phyloP scores from a whole-genome alignment of 208 protist species.

The Crithidia bombi region DNA sequence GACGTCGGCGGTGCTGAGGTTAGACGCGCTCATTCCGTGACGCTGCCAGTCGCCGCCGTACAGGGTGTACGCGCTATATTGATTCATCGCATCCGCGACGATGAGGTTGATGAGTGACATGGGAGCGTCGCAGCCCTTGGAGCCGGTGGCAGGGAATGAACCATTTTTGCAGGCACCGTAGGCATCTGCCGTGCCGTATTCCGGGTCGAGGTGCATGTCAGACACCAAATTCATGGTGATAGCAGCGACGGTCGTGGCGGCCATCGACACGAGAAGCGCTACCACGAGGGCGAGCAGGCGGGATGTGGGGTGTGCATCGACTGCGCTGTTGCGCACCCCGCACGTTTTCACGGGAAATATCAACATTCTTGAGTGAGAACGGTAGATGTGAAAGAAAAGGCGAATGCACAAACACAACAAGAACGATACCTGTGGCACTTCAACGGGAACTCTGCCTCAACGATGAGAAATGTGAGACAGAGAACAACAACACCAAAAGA shows the following conservation, averaged over 20 bases:
- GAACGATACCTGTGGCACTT: too few species aligned
- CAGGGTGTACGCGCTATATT: slow-evolving; percentile 42
- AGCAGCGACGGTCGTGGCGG: background rate
- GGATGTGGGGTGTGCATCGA: background rate
- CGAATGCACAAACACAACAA: too few species aligned
- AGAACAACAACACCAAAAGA: too few species aligned
- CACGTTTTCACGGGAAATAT: background rate
- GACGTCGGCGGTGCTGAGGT: slow-evolving; percentile 22
- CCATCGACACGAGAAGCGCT: slow-evolving; percentile 4
- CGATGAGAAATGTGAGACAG: too few species aligned
- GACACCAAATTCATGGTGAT: slow-evolving; percentile 59
- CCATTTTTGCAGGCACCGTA: slow-evolving; percentile 39
- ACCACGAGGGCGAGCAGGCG: slow-evolving; percentile 7
- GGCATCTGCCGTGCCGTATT: slow-evolving; percentile 49
- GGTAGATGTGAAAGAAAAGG: too few species aligned
- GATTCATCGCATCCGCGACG: slow-evolving; percentile 38
- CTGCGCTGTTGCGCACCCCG: background rate
- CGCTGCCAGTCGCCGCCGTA: slow-evolving; percentile 76
- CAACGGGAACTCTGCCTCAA: too few species aligned
- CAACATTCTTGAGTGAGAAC: background rate
- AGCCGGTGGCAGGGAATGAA: slow-evolving; percentile 32
- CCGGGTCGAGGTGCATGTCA: slow-evolving; percentile 81
- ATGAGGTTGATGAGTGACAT: slow-evolving; percentile 46
- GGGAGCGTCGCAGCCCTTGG: slow-evolving; percentile 59
- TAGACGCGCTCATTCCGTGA: slow-evolving; percentile 48